Conservation (phyloP, 1,284 basidiomycete species). For the Schizophyllum amplum region DNA sequence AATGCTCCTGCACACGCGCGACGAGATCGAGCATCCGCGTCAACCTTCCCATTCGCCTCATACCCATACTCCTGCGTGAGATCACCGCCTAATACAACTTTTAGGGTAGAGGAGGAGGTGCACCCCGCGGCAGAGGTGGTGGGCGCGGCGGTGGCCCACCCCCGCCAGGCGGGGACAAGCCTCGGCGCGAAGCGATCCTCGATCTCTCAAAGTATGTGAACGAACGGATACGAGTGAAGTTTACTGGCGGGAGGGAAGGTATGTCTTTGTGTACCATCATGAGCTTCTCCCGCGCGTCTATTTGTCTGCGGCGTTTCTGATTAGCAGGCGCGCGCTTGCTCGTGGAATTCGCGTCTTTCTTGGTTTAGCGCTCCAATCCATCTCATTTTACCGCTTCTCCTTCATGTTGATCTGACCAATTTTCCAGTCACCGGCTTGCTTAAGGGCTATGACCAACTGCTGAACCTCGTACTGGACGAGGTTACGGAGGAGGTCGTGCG, state of each 20-base stretch:
- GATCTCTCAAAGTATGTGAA: conserved; percentile 94
- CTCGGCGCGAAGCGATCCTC: conserved; percentile 91
- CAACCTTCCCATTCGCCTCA: neutral
- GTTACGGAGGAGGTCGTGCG: conserved; percentile 74
- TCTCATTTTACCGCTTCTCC: conserved; percentile 1
- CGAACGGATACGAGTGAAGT: conserved; percentile 90
- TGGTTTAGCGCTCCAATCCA: no score
- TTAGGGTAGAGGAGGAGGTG: neutral
- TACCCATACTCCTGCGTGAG: neutral
- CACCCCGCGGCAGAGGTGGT: neutral
- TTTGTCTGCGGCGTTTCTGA: no score
- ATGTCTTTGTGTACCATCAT: neutral
- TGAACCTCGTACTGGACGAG: conserved; percentile 93
- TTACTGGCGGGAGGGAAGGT: conserved; percentile 95
- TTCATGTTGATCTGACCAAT: conserved; percentile 2
- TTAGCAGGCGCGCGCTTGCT: no score
- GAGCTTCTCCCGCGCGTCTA: conserved; percentile 13
- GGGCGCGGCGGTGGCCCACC: no score
- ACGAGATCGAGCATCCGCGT: no score
- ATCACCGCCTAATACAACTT: neutral
- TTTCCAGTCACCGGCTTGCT: conserved; percentile 78
- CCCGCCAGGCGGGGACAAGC: conserved; percentile 48
- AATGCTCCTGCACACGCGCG: neutral
- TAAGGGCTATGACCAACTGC: conserved; percentile 94
- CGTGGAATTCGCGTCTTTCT: no score